These are phyloP conservation scores for Sporodiniella umbellata DNA, from an alignment of 371 early-diverging fungal species.

Conservation along the genomic window DNA sequence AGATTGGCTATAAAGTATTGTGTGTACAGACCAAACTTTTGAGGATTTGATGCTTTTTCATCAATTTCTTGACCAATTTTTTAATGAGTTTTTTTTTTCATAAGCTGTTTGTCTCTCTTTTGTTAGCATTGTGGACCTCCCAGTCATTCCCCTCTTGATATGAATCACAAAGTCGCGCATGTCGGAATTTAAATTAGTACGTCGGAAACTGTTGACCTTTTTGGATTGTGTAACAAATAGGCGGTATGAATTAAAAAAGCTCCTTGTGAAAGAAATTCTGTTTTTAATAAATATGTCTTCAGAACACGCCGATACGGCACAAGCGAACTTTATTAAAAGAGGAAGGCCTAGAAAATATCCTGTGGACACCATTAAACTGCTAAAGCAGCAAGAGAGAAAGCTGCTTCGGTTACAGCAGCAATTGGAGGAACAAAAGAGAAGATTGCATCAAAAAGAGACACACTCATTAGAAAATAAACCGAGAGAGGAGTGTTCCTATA, in stretches of 20 bases:
- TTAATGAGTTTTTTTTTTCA: too few species aligned
- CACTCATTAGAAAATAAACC: conserved; percentile 36
- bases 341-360: conserved; percentile 16
- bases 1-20: too few species aligned
- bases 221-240: neutral
- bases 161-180: neutral
- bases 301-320: neutral
- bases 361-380: neutral
- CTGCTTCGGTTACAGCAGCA: neutral
- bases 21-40: too few species aligned
- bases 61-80: too few species aligned
- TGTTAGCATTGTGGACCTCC: too few species aligned
- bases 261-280: neutral
- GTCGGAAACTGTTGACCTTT: neutral
- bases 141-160: too few species aligned
- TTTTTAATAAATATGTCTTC: neutral
- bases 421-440: neutral
- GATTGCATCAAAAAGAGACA: neutral
- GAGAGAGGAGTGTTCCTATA: conserved; percentile 80
- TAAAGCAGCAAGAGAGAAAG: conserved; percentile 5
- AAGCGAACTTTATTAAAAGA: conserved; percentile 1
- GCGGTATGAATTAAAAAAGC: neutral
- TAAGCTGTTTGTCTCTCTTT: too few species aligned
- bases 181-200: neutral
- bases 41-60: too few species aligned